Conservation (phyloP, 345 rosid species). For the Cardamine occulta region DNA sequence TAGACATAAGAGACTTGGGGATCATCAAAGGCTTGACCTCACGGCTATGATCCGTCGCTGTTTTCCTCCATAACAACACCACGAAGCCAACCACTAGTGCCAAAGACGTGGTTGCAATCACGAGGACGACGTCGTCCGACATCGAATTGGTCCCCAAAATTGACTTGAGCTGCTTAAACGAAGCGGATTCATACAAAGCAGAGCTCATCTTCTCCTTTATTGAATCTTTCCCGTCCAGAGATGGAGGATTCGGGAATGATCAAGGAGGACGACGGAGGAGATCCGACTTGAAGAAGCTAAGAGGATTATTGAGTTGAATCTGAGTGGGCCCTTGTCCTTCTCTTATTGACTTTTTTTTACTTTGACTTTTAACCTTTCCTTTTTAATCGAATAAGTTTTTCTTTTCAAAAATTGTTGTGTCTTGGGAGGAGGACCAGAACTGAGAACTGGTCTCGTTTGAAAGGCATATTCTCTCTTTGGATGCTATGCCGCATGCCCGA, state of each 20-base stretch:
- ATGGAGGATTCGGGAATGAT: conserved; percentile 32
- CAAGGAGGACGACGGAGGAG: conserved; percentile 21
- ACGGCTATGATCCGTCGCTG: conserved; percentile 52
- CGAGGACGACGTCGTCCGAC: conserved; percentile 53
- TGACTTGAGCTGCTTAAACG: conserved; percentile 59
- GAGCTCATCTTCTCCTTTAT: conserved; percentile 42
- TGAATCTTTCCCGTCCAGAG: conserved; percentile 27
- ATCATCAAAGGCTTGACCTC: conserved; percentile 57
- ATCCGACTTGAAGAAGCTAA: background rate
- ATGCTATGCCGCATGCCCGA: no score
- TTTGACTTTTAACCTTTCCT: background rate
- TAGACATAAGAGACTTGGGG: conserved; percentile 50
- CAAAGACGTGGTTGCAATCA: conserved; percentile 62
- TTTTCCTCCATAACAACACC: conserved; percentile 61
- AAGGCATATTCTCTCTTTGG: no score
- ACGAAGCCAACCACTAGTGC: conserved; percentile 58
- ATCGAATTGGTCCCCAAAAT: conserved; percentile 50
- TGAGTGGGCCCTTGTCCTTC: conserved; percentile 34
- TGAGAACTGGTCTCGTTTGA: background rate
- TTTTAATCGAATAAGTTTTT: background rate
- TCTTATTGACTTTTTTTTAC: conserved; percentile 20
- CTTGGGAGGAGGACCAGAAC: background rate
- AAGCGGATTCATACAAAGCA: conserved; percentile 42
- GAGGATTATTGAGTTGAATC: conserved; percentile 35
- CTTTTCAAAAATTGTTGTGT: background rate